phyloP scores from a whole-genome alignment of 306 rosid species.

The Pueraria montana region DNA sequence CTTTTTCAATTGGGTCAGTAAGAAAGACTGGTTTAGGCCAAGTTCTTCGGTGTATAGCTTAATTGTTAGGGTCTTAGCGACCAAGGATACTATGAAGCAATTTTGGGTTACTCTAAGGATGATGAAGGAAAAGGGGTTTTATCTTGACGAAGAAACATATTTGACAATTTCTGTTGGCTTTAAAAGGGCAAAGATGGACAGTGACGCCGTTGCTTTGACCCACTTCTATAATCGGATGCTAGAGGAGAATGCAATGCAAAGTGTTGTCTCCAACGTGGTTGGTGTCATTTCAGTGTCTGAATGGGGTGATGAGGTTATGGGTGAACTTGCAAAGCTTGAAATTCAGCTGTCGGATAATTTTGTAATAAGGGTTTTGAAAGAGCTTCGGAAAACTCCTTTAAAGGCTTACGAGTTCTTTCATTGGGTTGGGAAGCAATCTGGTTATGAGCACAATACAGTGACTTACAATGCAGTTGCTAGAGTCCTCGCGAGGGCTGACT shows the following conservation, averaged over 20 bases:
- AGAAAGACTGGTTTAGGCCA: conserved; percentile 63
- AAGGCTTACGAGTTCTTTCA: conserved; percentile 71
- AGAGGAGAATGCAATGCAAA: conserved; percentile 64
- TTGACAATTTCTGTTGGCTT: conserved; percentile 50
- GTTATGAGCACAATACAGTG: conserved; percentile 63
- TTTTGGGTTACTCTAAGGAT: conserved; percentile 71
- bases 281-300: conserved; percentile 63
- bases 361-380: conserved; percentile 72
- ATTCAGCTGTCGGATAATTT: conserved; percentile 66
- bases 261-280: conserved; percentile 64
- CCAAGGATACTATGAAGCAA: conserved; percentile 63
- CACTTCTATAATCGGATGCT: conserved; percentile 66
- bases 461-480: conserved; percentile 80
- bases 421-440: conserved; percentile 68
- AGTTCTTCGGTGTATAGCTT: conserved; percentile 74
- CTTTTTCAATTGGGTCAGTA: conserved; percentile 79
- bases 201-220: conserved; percentile 60
- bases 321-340: conserved; percentile 57
- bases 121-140: conserved; percentile 78
- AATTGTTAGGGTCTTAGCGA: conserved; percentile 67
- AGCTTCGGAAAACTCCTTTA: conserved; percentile 59
- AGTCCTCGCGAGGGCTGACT: conserved; percentile 68
- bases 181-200: conserved; percentile 62
- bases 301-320: conserved; percentile 67
- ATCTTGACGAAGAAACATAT: conserved; percentile 68